Base-by-base conservation (phyloP, 331 rosid genomes). In the Malus hybrid region DNA sequence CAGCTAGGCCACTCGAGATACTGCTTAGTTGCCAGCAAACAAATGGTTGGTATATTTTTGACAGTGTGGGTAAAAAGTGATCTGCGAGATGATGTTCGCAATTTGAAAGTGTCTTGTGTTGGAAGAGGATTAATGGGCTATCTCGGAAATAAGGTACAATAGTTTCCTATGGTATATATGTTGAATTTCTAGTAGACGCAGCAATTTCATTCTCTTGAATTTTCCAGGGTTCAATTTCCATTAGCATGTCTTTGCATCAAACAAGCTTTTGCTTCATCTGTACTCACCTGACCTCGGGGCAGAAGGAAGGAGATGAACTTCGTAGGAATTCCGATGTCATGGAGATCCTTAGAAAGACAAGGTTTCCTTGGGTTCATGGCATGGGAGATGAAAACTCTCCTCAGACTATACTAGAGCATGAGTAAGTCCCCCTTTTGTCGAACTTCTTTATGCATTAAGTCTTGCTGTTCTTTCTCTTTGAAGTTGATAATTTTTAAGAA, bases 51-150 rank as follows among this genome's bases (percentile, higher is more conserved):
- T 22, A 88, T 95, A 73, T 95, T 92, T 79, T 81, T 95, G 20
- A 90, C 98, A 3, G 89, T 95, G 33, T 95, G 99, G 99, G 96
- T 92, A 77, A 92, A 86, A 80, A 90, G 96, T 63, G 96, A 95
- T 82, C 86, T 92, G 60, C 86, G 96, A 85, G 96, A 90, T 56
- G 90, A 92, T 81, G 91, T 95, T 84, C 90, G 82, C 71, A 90
- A 89, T 83, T 74, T 95, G 97, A 95, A 95, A 80, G 99, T 95
- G 63, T 95, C 99, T 82, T 95, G 99, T 64, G 98, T 95, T 67
- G 99, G 99, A 57, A 87, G 99, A 83, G 99, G 99, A 76, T 87
- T 95, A 69, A 95, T 95, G 99, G 99, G 99, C 67, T 95, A 95
- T 83, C 98, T 95, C 10, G 99, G 99, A 76, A 95, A 95, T 83